Percentiles rank a stretch among this genome's conserved stretches.
Evolutionary conservation across 352 stramenopile species (phyloP).

Genomic region (Halophytophthora polymorphica): DNA sequence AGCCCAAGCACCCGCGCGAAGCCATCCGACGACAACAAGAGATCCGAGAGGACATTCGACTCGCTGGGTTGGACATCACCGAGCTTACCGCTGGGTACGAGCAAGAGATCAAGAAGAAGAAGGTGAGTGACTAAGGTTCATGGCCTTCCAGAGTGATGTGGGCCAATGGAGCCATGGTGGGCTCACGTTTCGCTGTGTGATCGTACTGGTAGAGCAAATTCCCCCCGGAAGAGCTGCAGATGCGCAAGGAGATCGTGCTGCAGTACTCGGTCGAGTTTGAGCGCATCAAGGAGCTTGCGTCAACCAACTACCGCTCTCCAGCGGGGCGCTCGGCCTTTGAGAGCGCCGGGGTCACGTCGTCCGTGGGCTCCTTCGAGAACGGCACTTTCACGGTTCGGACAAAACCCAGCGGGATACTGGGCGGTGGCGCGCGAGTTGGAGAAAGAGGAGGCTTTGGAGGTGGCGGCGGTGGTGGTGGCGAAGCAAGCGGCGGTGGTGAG

Average conservation of each 20-base stretch:
- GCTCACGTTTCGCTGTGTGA: conserved; percentile 2
- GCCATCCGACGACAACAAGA: conserved; percentile 77
- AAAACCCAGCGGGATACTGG: conserved; percentile 12
- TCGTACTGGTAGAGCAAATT: conserved; percentile 61
- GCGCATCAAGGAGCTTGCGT: conserved; percentile 74
- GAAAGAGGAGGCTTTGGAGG: conserved; percentile 24
- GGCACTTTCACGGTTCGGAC: conserved; percentile 44
- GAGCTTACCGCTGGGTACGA: conserved; percentile 72
- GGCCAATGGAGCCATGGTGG: not conserved
- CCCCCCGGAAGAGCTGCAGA: conserved; percentile 63
- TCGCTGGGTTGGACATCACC: conserved; percentile 68
- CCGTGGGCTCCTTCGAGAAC: conserved; percentile 64
- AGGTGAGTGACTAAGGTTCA: conserved; percentile 25
- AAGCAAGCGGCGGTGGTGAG: conserved; percentile 21
- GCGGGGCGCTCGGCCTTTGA: conserved; percentile 42
- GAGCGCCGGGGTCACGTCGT: conserved; percentile 35
- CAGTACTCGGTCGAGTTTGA: conserved; percentile 79
- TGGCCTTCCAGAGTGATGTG: not conserved
- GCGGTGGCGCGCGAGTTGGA: conserved; percentile 18
- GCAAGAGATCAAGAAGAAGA: conserved; percentile 80
- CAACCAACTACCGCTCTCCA: conserved; percentile 53
- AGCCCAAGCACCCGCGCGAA: conserved; percentile 74
- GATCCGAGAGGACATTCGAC: conserved; percentile 75
- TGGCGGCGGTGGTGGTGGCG: conserved; percentile 22
- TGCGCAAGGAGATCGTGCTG: conserved; percentile 74